These are phyloP conservation scores for Populus alba DNA, from an alignment of 345 rosid species.

Conservation along the genomic window DNA sequence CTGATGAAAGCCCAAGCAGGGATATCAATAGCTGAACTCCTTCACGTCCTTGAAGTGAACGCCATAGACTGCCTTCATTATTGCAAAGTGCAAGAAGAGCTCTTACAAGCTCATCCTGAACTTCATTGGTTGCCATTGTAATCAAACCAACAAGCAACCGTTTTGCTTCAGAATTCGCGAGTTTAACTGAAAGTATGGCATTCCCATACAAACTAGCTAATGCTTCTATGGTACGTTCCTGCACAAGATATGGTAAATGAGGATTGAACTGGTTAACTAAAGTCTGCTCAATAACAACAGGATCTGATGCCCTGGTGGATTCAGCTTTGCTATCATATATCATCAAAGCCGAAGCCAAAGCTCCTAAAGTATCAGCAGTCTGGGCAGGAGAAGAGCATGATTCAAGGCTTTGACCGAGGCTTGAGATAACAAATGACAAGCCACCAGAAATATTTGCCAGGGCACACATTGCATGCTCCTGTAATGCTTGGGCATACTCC, in stretches of 20 bases:
- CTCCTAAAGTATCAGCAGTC: conserved; percentile 95
- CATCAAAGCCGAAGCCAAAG: conserved; percentile 99
- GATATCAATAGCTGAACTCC: conserved; percentile 96
- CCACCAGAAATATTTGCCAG: conserved; percentile 99
- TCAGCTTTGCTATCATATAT: conserved; percentile 92
- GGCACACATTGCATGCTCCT: conserved; percentile 99
- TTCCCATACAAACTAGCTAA: conserved; percentile 98
- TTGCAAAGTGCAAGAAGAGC: conserved; percentile 88
- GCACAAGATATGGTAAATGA: conserved; percentile 77
- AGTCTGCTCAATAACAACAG: conserved; percentile 71
- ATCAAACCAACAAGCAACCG: conserved; percentile 95
- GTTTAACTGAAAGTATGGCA: conserved; percentile 65
- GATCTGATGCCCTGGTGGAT: conserved; percentile 76
- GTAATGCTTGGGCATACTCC: conserved; percentile 93
- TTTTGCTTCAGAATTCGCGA: conserved; percentile 85
- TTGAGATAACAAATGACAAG: conserved; percentile 89
- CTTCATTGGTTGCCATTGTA: conserved; percentile 94
- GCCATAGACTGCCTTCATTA: conserved; percentile 87
- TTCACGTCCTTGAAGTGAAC: conserved; percentile 95
- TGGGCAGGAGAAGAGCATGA: conserved; percentile 95
- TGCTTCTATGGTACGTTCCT: conserved; percentile 98
- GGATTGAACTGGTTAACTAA: conserved; percentile 92
- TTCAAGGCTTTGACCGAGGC: conserved; percentile 99
- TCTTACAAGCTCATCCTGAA: conserved; percentile 88
- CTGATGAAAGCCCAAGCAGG: conserved; percentile 98